Evolutionary conservation across 2,329 filamentous ascomycete species (phyloP).

Genomic region (Stemphylium beticola): DNA sequence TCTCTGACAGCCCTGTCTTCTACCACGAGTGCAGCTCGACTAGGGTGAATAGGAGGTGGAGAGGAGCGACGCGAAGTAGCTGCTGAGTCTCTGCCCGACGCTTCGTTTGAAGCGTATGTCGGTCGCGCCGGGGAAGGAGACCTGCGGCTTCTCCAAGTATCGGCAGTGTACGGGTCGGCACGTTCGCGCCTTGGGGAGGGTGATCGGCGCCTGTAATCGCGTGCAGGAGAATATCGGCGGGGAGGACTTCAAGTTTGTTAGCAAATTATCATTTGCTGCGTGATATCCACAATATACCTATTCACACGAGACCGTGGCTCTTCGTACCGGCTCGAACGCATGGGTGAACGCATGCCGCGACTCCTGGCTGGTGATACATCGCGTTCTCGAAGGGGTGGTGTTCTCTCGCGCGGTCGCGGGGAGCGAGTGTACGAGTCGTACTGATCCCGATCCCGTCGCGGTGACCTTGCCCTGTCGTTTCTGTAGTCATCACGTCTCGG

Average conservation of each 20-base stretch:
- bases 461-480: slow-evolving; percentile 49
- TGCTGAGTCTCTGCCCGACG: slow-evolving; percentile 61
- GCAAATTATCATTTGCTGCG: neutral
- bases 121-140: slow-evolving; percentile 58
- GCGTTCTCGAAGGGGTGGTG: slow-evolving; percentile 52
- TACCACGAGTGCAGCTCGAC: slow-evolving; percentile 55
- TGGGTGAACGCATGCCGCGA: slow-evolving; percentile 53
- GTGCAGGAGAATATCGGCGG: slow-evolving; percentile 52
- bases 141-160: slow-evolving; percentile 58
- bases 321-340: slow-evolving; percentile 52
- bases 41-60: slow-evolving; percentile 62
- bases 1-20: slow-evolving; percentile 34
- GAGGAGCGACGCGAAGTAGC: slow-evolving; percentile 67
- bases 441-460: slow-evolving; percentile 49
- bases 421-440: slow-evolving; percentile 50
- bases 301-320: slow-evolving; percentile 51
- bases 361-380: slow-evolving; percentile 57
- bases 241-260: slow-evolving; percentile 30
- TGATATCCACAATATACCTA: slow-evolving; percentile 31
- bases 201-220: slow-evolving; percentile 60
- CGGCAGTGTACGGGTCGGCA: slow-evolving; percentile 55
- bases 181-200: slow-evolving; percentile 59
- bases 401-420: slow-evolving; percentile 52
- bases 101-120: slow-evolving; percentile 53
- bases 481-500: slow-evolving; percentile 45